phyloP scores from a whole-genome alignment of 371 early-diverging fungal species.

The Nematocida displodere region DNA sequence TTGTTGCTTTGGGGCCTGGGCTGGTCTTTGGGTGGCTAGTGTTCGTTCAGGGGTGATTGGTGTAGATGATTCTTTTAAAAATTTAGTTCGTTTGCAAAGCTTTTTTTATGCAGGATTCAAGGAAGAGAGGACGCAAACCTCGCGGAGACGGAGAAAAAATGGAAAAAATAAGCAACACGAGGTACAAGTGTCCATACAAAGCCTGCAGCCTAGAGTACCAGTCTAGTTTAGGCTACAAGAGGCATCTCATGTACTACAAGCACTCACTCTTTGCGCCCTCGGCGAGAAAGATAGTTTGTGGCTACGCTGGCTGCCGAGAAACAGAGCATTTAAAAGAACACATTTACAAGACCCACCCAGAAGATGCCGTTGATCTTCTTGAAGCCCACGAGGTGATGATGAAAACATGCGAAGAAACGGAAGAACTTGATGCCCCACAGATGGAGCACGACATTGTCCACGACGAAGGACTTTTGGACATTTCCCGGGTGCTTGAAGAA shows the following conservation, averaged over 20 bases:
- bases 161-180: conserved; percentile 10
- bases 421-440: conserved; percentile 16
- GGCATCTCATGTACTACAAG: conserved; percentile 53
- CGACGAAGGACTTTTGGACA: conserved; percentile 49
- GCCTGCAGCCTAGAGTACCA: conserved; percentile 47
- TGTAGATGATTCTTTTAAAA: too few relatives aligned
- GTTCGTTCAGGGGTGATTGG: too few relatives aligned
- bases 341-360: conserved; percentile 15
- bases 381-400: conserved; percentile 47
- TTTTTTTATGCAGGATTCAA: conserved; percentile 45
- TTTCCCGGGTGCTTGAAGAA: conserved; percentile 46
- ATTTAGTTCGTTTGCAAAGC: too few relatives aligned
- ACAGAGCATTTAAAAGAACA: conserved; percentile 38
- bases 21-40: too few relatives aligned
- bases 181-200: conserved; percentile 49
- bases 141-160: conserved; percentile 43
- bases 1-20: too few relatives aligned
- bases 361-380: conserved; percentile 35
- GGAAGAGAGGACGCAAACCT: conserved; percentile 40
- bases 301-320: conserved; percentile 27
- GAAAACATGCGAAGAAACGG: conserved; percentile 38
- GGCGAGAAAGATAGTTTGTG: conserved; percentile 39
- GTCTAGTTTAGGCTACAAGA: conserved; percentile 50
- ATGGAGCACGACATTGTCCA: conserved; percentile 41
- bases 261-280: conserved; percentile 48